Base-by-base conservation (phyloP, 257 asterid genomes). In the Leonotis leonurus region DNA sequence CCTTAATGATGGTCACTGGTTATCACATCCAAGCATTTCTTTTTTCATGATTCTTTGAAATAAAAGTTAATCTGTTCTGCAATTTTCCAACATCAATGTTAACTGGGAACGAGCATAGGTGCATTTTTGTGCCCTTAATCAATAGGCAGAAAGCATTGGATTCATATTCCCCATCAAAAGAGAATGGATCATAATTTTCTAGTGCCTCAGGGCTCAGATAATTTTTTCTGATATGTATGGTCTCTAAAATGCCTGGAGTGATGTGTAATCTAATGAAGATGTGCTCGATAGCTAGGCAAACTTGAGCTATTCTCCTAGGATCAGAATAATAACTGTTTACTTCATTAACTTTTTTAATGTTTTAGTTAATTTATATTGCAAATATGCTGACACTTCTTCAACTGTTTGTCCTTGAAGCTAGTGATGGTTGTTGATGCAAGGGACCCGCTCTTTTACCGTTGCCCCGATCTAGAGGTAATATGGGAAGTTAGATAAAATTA, bases 351-450 rank as follows among this genome's bases (percentile, higher is more conserved):
- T 48, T 56, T 40, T 41, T n/a, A n/a, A 35, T 53, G 33, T 37
- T 52, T 58, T 53, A 26, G 18, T 12, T n/a, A 60, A 29, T 35
- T 10, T 45, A 7, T 60, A 29, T 55, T 68, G 11, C 40, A 11
- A 22, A 70, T 48, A 56, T 63, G 39, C 72, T 83, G 58, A 76
- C 65, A 46, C 69, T 46, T 54, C 59, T 66, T 64, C 41, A 27
- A 67, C 73, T 60, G 26, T 68, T 40, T 52, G 49, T 69, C 55
- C 50, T 45, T 61, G 66, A 78, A 91, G 98, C 81, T 92, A 69
- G 97, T 89, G 70, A 88, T 85, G 95, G 97, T 92, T 70, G 99
- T 92, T 80, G 99, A 92, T 81, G 96, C 99, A 44, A 81, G 99
- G 69, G 85, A 92, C 74, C 99, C 99, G 2, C 87, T 92, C 64